Percentiles rank a stretch among this genome's conserved stretches.
Evolutionary conservation across 1,284 basidiomycete genomes (phyloP).

Genomic region (Malassezia equina): DNA sequence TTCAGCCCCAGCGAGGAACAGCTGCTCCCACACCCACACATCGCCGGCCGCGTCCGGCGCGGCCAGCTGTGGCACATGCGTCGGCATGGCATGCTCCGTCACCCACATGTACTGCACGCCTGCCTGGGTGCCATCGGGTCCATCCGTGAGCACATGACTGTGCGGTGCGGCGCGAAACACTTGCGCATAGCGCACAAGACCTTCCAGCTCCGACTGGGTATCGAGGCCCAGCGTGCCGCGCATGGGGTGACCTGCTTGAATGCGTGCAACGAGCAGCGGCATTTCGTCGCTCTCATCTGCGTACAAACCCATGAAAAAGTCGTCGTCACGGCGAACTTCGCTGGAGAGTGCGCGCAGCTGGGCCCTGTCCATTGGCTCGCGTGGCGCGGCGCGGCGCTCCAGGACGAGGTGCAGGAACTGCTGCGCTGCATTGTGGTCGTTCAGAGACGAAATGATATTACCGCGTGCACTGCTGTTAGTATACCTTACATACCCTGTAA

Average conservation of each 20-base stretch:
- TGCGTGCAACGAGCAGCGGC: conserved; percentile 1
- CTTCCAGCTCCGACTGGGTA: conserved; percentile 8
- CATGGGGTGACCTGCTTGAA: conserved; percentile 15
- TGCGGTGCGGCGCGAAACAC: neutral
- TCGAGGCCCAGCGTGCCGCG: conserved; percentile 16
- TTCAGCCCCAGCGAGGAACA: conserved; percentile 6
- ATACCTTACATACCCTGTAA: conserved; percentile 54
- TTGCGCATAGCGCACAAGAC: neutral
- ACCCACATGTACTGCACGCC: neutral
- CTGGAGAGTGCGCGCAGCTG: conserved; percentile 14
- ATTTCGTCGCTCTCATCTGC: neutral
- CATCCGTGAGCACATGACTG: neutral
- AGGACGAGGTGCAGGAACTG: conserved; percentile 53
- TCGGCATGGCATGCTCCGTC: neutral
- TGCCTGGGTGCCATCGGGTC: neutral
- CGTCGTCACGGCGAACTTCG: conserved; percentile 10
- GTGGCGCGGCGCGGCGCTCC: neutral
- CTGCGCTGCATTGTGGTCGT: conserved; percentile 61
- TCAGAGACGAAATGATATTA: conserved; percentile 63
- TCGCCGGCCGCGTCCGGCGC: neutral
- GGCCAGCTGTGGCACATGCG: neutral
- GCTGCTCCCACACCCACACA: neutral
- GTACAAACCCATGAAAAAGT: conserved; percentile 10
- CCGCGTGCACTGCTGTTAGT: conserved; percentile 57
- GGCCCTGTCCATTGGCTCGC: neutral